Evolutionary conservation across 495 filamentous ascomycete species (phyloP), one percentile per base, ranked within the genome.

Genomic region (Tetracladium setigerum): DNA sequence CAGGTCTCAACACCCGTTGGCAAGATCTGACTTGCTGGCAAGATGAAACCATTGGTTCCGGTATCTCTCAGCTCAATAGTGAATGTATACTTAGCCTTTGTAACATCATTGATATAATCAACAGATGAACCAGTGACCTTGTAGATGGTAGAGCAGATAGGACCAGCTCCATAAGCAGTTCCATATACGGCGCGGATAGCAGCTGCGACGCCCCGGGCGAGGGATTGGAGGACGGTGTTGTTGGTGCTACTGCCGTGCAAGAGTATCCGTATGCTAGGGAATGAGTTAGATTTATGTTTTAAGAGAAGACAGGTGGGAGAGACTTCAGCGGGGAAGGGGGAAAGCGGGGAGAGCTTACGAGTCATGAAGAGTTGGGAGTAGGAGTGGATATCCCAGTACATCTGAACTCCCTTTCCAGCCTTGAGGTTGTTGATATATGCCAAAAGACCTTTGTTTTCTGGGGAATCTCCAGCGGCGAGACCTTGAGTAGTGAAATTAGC

Each of bases 331-430:
- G 2, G 67, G 64, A 33, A 64, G 66, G 1, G 64, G n/a, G n/a
- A n/a, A n/a, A n/a, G n/a, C n/a, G 5, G 39, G 18, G 19, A 27
- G 39, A 10, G 11, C 18, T 33, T 35, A 44, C 41, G 59, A 1
- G 61, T 47, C 18, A 61, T 34, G 42, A 67, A 62, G 22, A 52
- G 52, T 38, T 83, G 78, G 3, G 66, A 64, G 60, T 81, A 83
- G 13, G 67, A 67, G 57, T 83, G 79, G 59, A 71, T 76, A 61
- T 83, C 79, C 46, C 82, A 75, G 56, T 67, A 83, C 14, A 82
- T 48, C 60, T 79, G 76, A 40, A 80, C 62, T 15, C 76, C 77
- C 49, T 70, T 61, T 16, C 49, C 38, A 1, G 52, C 50, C 17
- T 65, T 63, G 41, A 79, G 43, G 2, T 30, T 41, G 33, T 70